Percentiles rank a stretch among this genome's conserved stretches.
Conservation (phyloP, 1,139 yeast genomes). For the Magnusiomyces ingens region DNA sequence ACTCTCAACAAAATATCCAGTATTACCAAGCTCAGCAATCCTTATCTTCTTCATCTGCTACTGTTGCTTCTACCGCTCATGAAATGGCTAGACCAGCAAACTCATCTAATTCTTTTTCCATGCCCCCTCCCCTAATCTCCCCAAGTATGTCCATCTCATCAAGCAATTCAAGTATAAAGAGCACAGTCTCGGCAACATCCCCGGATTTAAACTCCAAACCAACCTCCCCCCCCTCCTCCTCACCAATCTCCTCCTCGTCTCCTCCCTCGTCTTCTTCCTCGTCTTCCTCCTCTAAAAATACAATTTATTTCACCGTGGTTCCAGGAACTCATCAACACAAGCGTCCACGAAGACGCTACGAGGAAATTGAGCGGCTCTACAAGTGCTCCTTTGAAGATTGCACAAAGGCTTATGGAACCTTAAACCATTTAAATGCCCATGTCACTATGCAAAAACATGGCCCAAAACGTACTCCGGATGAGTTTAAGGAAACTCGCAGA, state of each 20-base stretch:
- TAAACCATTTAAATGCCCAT: constrained; percentile 73
- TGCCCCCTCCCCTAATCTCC: no score
- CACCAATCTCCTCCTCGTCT: background rate
- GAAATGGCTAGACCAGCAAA: no score
- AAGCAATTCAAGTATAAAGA: no score
- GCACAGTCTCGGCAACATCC: no score
- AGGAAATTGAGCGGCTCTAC: constrained; percentile 64
- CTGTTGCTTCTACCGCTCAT: no score
- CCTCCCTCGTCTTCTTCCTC: background rate
- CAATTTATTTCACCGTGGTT: background rate
- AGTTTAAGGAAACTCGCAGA: constrained; percentile 47
- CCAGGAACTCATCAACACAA: constrained; percentile 33
- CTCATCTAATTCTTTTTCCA: no score
- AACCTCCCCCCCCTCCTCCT: background rate
- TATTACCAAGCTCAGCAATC: no score
- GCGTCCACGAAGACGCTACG: constrained; percentile 60
- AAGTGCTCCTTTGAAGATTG: constrained; percentile 56
- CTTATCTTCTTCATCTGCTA: no score
- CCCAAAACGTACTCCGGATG: constrained; percentile 58
- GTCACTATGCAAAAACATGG: constrained; percentile 70
- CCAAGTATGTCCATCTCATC: no score
- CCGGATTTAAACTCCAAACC: no score
- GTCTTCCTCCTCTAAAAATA: background rate
- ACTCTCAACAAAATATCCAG: no score
- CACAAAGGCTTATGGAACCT: constrained; percentile 65